Conservation (phyloP, 257 asterid species). For the Solanum clarkiae region DNA sequence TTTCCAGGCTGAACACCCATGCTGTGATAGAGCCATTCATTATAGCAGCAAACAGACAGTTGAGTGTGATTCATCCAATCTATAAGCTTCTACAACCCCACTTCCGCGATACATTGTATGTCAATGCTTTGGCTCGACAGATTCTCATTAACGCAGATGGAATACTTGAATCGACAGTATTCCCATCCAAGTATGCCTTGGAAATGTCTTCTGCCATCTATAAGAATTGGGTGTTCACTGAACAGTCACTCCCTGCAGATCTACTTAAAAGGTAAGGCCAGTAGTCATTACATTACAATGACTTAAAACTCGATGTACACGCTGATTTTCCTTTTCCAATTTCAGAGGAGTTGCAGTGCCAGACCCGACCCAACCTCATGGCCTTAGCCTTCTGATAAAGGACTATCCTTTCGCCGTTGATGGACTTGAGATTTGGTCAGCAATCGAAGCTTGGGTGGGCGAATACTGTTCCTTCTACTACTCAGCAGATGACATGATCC, state of each 20-base stretch:
- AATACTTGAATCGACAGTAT: constrained; percentile 64
- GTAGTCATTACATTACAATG: neutral
- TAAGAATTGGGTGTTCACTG: constrained; percentile 62
- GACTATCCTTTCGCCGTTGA: constrained; percentile 24
- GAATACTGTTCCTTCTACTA: constrained; percentile 17
- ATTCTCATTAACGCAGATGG: constrained; percentile 79
- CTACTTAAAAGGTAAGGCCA: constrained; percentile 51
- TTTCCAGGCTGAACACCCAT: constrained; percentile 82
- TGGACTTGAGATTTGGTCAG: constrained; percentile 26
- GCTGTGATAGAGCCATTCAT: constrained; percentile 85
- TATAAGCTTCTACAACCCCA: constrained; percentile 86
- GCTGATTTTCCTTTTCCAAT: neutral
- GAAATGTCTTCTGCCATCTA: constrained; percentile 64
- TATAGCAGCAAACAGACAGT: constrained; percentile 62
- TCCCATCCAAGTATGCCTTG: constrained; percentile 59
- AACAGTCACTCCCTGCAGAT: constrained; percentile 78
- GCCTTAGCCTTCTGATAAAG: constrained; percentile 10
- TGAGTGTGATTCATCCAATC: constrained; percentile 80
- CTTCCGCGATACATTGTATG: constrained; percentile 74
- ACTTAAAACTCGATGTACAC: neutral
- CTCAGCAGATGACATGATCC: constrained; percentile 3
- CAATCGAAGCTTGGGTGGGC: constrained; percentile 13
- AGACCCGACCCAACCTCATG: constrained; percentile 10
- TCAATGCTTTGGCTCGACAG: constrained; percentile 78
- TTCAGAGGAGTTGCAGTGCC: constrained; percentile 23